Base-by-base conservation (phyloP, 2,329 filamentous ascomycete species). In the Pseudogymnoascus sp. region DNA sequence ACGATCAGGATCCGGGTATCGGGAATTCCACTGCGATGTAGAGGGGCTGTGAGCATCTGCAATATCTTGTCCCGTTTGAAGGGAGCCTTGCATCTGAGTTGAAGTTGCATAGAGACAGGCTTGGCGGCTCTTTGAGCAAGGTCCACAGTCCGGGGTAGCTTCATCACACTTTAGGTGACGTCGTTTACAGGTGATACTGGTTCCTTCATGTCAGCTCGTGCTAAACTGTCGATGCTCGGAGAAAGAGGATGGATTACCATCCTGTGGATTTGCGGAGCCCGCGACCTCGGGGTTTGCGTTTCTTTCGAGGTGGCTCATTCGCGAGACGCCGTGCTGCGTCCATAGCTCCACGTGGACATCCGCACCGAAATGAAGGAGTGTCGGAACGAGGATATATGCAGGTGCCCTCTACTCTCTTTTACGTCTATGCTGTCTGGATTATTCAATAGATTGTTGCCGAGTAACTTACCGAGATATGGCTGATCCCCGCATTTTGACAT, bases 141-240 rank as follows among this genome's bases (percentile, higher is more conserved):
- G 76, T 38, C 74, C 74, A 66, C 78, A 80, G 33, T 73, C 69
- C 13, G 77, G 78, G 65, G 75, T 76, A 31, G 71, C 70, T 69
- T 80, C 78, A 65, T 79, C 78, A 67, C 79, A 80, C 72, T 80
- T 80, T 64, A 80, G 75, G 64, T 79, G 75, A 62, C 79, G 71
- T 62, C 72, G 72, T 61, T 77, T 74, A 69, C 77, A 79, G 11
- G 75, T 77, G 35, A 76, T 70, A 68, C 77, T 78, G 64, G 64
- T 26, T 31, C 19, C 70, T 59, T 33, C 21, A 50, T 19, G 31
- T 35, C 26, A 62, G 50, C 23, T 46, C 19, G 42, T 35, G 33
- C 17, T 26, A 17, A 13, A 23, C 4, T n/a, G 42, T 62, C 31
- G 31, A 31, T 29, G 59, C 31, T 50, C 13, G 53, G 6, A 29